These are phyloP conservation scores for Megacollybia marginata DNA, from an alignment of 768 basidiomycete species.

Conservation along the genomic window DNA sequence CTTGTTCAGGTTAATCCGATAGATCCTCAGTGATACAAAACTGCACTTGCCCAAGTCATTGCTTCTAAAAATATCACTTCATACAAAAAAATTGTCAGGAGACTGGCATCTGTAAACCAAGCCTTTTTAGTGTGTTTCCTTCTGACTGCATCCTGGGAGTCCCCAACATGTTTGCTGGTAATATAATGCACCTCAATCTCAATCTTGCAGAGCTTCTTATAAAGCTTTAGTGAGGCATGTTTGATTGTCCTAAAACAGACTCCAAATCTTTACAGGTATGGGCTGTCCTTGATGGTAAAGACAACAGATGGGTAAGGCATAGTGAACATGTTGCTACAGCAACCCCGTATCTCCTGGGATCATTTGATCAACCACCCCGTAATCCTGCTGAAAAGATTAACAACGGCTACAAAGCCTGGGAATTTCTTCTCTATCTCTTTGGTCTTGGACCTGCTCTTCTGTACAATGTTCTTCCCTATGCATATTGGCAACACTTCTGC, in stretches of 20 bases:
- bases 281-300: conserved; percentile 14
- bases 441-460: conserved; percentile 7
- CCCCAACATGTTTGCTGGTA: conserved; percentile 6
- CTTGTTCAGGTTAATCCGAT: neutral
- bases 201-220: conserved; percentile 7
- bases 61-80: neutral
- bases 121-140: conserved; percentile 9
- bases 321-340: conserved; percentile 5
- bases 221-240: conserved; percentile 10
- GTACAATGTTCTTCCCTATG: conserved; percentile 4
- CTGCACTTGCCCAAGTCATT: neutral
- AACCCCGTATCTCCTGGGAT: conserved; percentile 7
- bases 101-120: conserved; percentile 12
- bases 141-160: conserved; percentile 3
- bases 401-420: too few relatives aligned
- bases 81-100: conserved; percentile 1
- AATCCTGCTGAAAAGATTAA: too few relatives aligned
- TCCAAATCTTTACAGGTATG: conserved; percentile 18
- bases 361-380: too few relatives aligned
- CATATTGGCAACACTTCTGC: conserved; percentile 2
- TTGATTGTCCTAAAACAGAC: conserved; percentile 12
- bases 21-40: neutral
- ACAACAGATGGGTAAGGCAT: conserved; percentile 8
- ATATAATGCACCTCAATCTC: conserved; percentile 13
- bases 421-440: conserved; percentile 7